These are phyloP conservation scores for Astrothelium macrocarpum DNA, from an alignment of 495 filamentous ascomycete species.

Conservation along the genomic window DNA sequence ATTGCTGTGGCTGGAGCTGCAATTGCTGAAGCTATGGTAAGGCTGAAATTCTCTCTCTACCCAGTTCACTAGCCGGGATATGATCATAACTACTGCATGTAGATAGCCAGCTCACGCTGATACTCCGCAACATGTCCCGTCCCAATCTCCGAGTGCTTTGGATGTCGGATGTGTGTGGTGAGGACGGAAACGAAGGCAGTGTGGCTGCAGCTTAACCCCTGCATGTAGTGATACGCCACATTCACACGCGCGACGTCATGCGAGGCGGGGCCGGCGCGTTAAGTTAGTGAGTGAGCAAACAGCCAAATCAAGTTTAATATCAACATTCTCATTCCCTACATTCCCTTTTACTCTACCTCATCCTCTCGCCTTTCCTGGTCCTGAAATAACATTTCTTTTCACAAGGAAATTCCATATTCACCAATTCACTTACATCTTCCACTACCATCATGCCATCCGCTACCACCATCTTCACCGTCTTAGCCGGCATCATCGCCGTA, in stretches of 20 bases:
- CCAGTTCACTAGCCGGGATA: too few relatives aligned
- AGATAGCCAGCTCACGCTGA: too few relatives aligned
- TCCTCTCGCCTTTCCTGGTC: not conserved
- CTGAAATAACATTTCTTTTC: not conserved
- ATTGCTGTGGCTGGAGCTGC: too few relatives aligned
- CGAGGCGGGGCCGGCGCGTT: not conserved
- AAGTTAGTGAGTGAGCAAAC: not conserved
- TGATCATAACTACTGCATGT: too few relatives aligned
- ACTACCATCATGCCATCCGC: not conserved
- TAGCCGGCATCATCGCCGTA: constrained; percentile 4
- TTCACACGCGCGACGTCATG: constrained; percentile 3
- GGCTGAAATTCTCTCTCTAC: too few relatives aligned
- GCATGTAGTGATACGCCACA: not conserved
- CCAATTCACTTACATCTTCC: not conserved
- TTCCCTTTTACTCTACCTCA: not conserved
- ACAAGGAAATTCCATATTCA: too few relatives aligned
- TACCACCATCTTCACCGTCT: not conserved
- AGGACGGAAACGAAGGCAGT: not conserved
- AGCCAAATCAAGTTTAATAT: constrained; percentile 1
- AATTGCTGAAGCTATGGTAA: too few relatives aligned
- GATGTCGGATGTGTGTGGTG: not conserved
- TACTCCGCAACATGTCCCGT: too few relatives aligned
- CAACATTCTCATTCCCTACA: not conserved
- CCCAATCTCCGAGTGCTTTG: not conserved
- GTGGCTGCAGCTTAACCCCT: not conserved